Evolutionary conservation across 139 green algal genomes (phyloP).

Genomic region (Haematococcus lacustris): DNA sequence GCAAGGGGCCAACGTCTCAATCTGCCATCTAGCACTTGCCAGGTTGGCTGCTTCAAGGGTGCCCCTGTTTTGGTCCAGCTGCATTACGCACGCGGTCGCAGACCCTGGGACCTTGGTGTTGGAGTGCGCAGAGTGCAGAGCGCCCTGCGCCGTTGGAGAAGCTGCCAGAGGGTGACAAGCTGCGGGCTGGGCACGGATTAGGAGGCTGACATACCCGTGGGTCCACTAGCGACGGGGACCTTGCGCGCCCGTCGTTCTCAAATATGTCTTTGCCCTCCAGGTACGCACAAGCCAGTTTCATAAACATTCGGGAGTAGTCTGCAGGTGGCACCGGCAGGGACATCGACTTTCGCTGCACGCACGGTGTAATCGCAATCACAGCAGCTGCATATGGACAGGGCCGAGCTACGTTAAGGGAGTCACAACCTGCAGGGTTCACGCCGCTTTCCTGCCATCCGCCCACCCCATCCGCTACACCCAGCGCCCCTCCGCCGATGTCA

Average conservation of each 20-base stretch:
- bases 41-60: conserved; percentile 49
- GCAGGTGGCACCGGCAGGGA: conserved; percentile 10
- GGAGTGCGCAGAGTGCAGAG: conserved; percentile 51
- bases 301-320: conserved; percentile 74
- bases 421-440: conserved; percentile 70
- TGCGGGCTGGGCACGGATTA: neutral
- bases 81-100: conserved; percentile 61
- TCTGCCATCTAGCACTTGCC: no score
- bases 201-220: conserved; percentile 2
- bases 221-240: conserved; percentile 7
- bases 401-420: neutral
- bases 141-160: conserved; percentile 17
- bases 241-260: neutral
- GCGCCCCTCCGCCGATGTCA: conserved; percentile 31
- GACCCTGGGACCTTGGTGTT: conserved; percentile 58
- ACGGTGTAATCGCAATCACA: neutral
- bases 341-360: neutral
- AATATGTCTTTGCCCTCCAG: conserved; percentile 48
- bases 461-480: conserved; percentile 88
- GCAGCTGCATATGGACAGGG: neutral
- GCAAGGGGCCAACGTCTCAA: no score
- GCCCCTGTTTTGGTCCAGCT: conserved; percentile 37
- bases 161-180: neutral
- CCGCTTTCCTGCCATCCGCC: conserved; percentile 77
- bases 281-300: conserved; percentile 54